Conservation (phyloP, 2,329 filamentous ascomycete species). For the Phialemoniopsis sp. region DNA sequence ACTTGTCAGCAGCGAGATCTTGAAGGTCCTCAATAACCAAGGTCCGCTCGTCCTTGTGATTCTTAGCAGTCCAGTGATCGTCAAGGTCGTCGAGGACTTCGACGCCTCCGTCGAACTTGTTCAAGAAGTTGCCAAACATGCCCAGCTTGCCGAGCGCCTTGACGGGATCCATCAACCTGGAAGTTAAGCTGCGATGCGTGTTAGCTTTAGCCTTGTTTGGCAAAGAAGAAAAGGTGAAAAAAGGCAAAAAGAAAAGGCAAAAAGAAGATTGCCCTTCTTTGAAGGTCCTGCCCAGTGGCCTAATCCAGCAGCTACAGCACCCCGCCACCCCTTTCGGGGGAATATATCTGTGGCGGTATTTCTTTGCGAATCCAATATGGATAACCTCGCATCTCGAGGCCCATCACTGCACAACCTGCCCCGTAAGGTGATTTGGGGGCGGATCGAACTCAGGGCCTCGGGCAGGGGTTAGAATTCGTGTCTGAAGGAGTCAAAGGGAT, state of each 20-base stretch:
- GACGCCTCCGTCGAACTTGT: constrained; percentile 86
- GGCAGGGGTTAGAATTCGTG: no score
- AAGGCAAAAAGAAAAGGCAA: neutral
- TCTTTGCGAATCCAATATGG: no score
- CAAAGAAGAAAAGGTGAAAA: no score
- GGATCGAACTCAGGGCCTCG: no score
- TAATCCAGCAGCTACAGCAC: no score
- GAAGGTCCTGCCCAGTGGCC: no score
- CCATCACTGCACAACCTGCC: no score
- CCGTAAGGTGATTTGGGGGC: no score
- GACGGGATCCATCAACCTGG: constrained; percentile 78
- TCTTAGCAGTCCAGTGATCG: constrained; percentile 96
- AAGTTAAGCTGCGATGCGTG: constrained; percentile 61
- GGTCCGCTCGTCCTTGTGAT: constrained; percentile 86
- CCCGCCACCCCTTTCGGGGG: no score
- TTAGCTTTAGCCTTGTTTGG: constrained; percentile 6
- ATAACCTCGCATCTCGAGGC: no score
- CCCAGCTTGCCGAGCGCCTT: constrained; percentile 84
- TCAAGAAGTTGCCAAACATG: constrained; percentile 73
- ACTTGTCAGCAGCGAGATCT: constrained; percentile 88
- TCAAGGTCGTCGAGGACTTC: constrained; percentile 91
- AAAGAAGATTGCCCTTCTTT: neutral
- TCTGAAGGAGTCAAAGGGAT: no score
- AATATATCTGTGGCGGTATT: no score
- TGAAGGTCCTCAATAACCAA: constrained; percentile 88